Conservation (phyloP, 805 yeast species). For the Lipomyces spencermartinsiae region DNA sequence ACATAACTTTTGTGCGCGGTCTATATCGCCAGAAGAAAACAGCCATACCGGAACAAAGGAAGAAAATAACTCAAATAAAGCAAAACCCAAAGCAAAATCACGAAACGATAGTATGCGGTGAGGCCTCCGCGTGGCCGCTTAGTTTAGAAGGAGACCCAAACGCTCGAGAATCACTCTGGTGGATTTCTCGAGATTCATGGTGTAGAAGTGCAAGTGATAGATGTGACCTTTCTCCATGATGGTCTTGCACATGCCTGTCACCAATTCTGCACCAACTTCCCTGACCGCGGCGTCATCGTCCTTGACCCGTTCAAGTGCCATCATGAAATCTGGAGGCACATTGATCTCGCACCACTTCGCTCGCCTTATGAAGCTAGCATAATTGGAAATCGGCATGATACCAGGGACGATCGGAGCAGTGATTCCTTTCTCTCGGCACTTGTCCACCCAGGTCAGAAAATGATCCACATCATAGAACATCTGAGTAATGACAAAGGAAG, state of each 20-base stretch:
- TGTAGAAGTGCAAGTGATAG: slow-evolving; percentile 91
- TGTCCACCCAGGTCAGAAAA: slow-evolving; percentile 81
- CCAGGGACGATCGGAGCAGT: slow-evolving; percentile 93
- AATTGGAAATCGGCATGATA: slow-evolving; percentile 97
- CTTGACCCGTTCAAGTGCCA: slow-evolving; percentile 76
- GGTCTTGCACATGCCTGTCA: slow-evolving; percentile 80
- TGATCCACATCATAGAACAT: slow-evolving; percentile 94
- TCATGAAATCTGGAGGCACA: slow-evolving; percentile 76
- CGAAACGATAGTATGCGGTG: background rate
- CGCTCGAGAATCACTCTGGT: slow-evolving; percentile 85
- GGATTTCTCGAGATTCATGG: slow-evolving; percentile 95
- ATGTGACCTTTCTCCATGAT: slow-evolving; percentile 73
- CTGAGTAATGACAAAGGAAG: slow-evolving; percentile 91
- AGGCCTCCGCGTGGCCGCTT: background rate
- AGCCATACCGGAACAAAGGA: slow-evolving; percentile 19
- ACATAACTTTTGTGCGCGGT: slow-evolving; percentile 27
- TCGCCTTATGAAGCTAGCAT: slow-evolving; percentile 88
- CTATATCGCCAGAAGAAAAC: slow-evolving; percentile 30
- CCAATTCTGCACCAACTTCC: slow-evolving; percentile 79
- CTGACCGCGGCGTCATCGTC: slow-evolving; percentile 91
- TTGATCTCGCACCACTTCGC: slow-evolving; percentile 91
- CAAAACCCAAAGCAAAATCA: background rate
- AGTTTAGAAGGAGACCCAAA: slow-evolving; percentile 59
- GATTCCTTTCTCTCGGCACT: slow-evolving; percentile 73
- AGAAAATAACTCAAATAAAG: slow-evolving; percentile 10